Evolutionary conservation across 306 rosid genomes (phyloP).

Genomic region (Malus asiatica): DNA sequence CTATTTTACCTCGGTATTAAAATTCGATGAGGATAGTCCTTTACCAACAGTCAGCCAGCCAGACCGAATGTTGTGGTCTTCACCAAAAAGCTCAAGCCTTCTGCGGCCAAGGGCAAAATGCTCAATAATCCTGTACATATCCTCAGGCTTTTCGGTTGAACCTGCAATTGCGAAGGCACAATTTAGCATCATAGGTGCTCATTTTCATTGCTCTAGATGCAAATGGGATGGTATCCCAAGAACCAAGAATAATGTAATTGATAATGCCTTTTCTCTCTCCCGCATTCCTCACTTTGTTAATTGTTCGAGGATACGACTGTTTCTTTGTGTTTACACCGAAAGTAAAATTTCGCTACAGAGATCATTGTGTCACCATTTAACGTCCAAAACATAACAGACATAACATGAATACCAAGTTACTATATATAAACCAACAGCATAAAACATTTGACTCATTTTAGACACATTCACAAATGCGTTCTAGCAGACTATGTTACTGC

Average conservation of each 20-base stretch:
- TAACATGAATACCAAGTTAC: neutral
- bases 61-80: constrained; percentile 90
- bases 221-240: neutral
- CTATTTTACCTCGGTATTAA: constrained; percentile 61
- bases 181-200: neutral
- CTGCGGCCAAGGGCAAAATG: constrained; percentile 99
- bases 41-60: constrained; percentile 95
- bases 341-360: neutral
- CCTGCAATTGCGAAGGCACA: constrained; percentile 43
- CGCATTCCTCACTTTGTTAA: neutral
- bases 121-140: constrained; percentile 95
- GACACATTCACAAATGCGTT: neutral
- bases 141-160: constrained; percentile 97
- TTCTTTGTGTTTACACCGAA: neutral
- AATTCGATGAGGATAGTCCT: constrained; percentile 77
- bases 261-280: neutral
- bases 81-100: constrained; percentile 95
- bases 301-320: neutral
- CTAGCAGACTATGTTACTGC: neutral
- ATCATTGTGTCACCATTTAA: neutral
- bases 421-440: too few relatives aligned
- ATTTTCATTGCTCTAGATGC: constrained; percentile 10
- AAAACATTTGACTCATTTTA: neutral
- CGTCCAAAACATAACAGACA: neutral
- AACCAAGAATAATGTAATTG: neutral